Evolutionary conservation across 1,139 yeast genomes (phyloP), one percentile per base, ranked within the genome.

Genomic region (Saccharomycopsis hybrid): DNA sequence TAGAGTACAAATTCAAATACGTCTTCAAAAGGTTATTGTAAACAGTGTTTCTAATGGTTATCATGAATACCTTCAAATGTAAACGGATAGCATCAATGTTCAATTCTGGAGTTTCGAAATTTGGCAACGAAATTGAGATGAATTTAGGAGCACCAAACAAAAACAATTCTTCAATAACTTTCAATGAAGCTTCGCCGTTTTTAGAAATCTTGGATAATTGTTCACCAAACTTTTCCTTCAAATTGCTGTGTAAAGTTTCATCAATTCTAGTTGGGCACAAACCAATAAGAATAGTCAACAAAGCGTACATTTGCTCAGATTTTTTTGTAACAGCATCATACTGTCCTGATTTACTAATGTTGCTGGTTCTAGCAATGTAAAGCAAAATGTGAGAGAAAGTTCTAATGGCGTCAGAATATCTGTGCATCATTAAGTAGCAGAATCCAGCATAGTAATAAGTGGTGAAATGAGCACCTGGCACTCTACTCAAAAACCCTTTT

Each of bases 271-370:
- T 69, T 46, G 77, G 77, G 50, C 70, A 67, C 44, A 73, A 62
- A 24, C 76, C 72, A 43, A 71, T 65, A 49, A 74, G 67, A 44
- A 73, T 67, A 32, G 77, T 73, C 51, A 73, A 61, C 44, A 73
- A 63, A 5, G 78, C 76, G 57, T 71, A 72, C 76, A 72, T 73
- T 60, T 73, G 78, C 53, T 72, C 78, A n/a, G 73, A 65, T 57
- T 71, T 70, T 60, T 73, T 73, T 54, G 72, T 68, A 47, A 72
- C 71, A 40, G 67, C 62, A 57, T 73, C 76, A 55, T 68, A 73
- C 57, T 72, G 76, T 3, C 73, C 73, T 13, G 72, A 64, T 53
- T 64, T 65, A 57, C 67, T 68, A 60, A 70, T 67, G 60, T 70
- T 68, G 60, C 69, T 71, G 13, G 76, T 70, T 59, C 77, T 67